Base-by-base conservation (phyloP, 768 basidiomycete genomes). In the Sporobolomyces phaffii region DNA sequence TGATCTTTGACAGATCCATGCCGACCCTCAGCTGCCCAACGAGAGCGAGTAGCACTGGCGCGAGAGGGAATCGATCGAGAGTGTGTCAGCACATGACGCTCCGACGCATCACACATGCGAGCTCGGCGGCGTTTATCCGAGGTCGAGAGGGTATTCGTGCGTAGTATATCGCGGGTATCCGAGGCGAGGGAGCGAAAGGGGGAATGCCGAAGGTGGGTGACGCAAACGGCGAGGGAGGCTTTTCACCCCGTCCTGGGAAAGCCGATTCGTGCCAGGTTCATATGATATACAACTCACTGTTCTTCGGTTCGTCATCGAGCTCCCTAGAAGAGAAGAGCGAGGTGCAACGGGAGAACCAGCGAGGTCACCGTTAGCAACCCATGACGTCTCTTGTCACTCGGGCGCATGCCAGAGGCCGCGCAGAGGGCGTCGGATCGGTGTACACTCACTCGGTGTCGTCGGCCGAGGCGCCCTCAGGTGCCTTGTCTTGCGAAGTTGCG, bases 1-100 rank as follows among this genome's bases (percentile, higher is more conserved):
- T 91, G 68, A 98, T 91, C 79, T 91, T 88, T 71, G 86, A 87
- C 64, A 97, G 85, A 79, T 99, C 96, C 93, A 96, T 96, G 45
- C 93, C 94, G 29, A 54, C 43, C 3, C 59, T 24, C 15, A 61
- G 48, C 60, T 62, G 51, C 22, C 61, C 49, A 6, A 47, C 26
- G 36, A 56, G 7, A n/a, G 64, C 43, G 29, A 44, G 44, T 1
- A 65, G 54, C 49, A 65, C 64, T 58, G 40, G 49, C 10, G 17
- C 9, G 38, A 38, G 10, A 38, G 10, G n/a, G 22, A 43, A n/a
- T n/a, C n/a, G n/a, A n/a, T n/a, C n/a, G n/a, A n/a, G n/a, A n/a
- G n/a, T n/a, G n/a, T n/a, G n/a, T n/a, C n/a, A n/a, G n/a, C n/a
- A n/a, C n/a, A n/a, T n/a, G n/a, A n/a, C n/a, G n/a, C n/a, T n/a